Base-by-base conservation (phyloP, 2,329 filamentous ascomycete species). In the Bipolaris oryzae region DNA sequence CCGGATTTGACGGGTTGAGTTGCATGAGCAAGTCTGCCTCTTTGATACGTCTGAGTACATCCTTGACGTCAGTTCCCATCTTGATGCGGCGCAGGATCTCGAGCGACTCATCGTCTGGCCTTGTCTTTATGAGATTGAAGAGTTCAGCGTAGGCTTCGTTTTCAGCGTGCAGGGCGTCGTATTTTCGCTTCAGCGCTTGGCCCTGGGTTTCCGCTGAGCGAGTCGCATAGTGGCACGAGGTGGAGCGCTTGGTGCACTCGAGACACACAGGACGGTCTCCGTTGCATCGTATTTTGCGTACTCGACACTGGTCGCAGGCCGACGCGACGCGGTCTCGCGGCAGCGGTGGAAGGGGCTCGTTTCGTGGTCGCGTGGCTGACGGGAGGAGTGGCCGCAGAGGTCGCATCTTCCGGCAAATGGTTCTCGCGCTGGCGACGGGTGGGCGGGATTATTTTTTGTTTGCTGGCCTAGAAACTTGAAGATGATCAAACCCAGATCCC, bases 11-110 rank as follows among this genome's bases (percentile, higher is more conserved):
- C 21, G 58, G 37, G 13, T 55, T 46, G 11, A 63, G 28, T 20
- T 66, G 62, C 11, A 64, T 46, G 2, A 60, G 57, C 10, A 64
- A 31, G 21, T 61, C 55, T 15, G 62, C 64, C 13, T 62, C 59
- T 44, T 58, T 59, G 15, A 64, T 53, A 13, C 60, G 54, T 10
- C 47, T 55, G 18, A 67, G 33, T 7, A 67, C 48, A 31, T 47
- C 50, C 5, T 61, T 52, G 9, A 56, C 48, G 37, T 57, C 51
- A 18, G n/a, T 48, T 3, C 65, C 64, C 34, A 45, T 58, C 31
- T 53, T 59, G 33, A 68, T 57, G 21, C 62, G 33, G 7, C 61
- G 41, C 20, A 67, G 16, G 31, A 68, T 56, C 28, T 55, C 61
- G 9, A 46, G 33, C 2, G 50, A 50, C 9, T 64, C 62, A 18